These are phyloP conservation scores for Holtermannia corniformis DNA, from an alignment of 768 basidiomycete genomes.

Conservation along the genomic window DNA sequence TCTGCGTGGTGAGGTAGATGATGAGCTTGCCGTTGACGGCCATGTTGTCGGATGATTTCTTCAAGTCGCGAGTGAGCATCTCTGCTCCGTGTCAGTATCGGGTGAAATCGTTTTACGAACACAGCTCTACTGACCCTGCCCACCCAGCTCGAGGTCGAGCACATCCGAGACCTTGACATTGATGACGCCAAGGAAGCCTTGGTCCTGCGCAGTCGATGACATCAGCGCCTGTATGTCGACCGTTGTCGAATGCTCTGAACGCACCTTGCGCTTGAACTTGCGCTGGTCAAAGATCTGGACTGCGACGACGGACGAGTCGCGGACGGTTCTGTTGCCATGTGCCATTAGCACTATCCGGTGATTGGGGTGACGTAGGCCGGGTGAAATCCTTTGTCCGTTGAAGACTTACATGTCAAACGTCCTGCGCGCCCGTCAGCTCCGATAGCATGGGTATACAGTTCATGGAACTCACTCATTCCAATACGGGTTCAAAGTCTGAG, in stretches of 20 bases:
- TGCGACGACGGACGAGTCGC: constrained; percentile 93
- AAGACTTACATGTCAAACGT: constrained; percentile 83
- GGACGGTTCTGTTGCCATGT: constrained; percentile 59
- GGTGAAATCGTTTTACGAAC: constrained; percentile 8
- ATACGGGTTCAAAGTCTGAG: constrained; percentile 39
- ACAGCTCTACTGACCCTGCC: constrained; percentile 61
- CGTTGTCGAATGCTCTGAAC: neutral
- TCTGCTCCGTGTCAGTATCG: constrained; percentile 49
- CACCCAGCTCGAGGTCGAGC: constrained; percentile 80
- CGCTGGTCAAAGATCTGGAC: constrained; percentile 99
- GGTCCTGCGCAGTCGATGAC: constrained; percentile 48
- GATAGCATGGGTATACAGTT: neutral
- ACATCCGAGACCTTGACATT: constrained; percentile 86
- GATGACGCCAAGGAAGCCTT: constrained; percentile 95
- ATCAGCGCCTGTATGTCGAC: neutral
- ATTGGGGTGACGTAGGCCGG: neutral
- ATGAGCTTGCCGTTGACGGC: constrained; percentile 97
- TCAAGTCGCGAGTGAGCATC: constrained; percentile 91
- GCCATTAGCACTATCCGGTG: neutral
- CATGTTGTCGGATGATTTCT: constrained; percentile 98
- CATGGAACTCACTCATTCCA: constrained; percentile 39
- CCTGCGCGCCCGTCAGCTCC: constrained; percentile 48
- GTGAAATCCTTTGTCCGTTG: neutral
- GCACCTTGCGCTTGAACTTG: constrained; percentile 82
- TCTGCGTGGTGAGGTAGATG: constrained; percentile 88